Evolutionary conservation across 768 basidiomycete species (phyloP).

Genomic region (Cubamyces sp.): DNA sequence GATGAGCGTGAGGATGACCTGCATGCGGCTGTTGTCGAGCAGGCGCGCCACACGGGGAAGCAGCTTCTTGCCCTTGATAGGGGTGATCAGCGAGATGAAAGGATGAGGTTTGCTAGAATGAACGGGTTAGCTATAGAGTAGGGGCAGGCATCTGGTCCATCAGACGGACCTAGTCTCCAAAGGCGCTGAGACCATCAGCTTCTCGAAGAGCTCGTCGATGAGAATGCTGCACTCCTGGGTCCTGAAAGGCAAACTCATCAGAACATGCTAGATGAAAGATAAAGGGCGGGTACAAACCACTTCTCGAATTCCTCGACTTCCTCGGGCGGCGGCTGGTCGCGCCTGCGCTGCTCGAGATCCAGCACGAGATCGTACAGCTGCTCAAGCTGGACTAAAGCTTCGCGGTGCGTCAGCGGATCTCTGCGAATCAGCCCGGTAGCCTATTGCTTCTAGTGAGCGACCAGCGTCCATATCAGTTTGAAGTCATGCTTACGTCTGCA

Average conservation of each 20-base stretch:
- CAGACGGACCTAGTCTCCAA: conserved; percentile 85
- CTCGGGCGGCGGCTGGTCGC: conserved; percentile 74
- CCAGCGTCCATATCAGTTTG: background rate
- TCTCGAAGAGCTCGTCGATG: conserved; percentile 78
- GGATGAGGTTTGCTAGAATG: conserved; percentile 84
- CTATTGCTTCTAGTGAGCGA: conserved; percentile 38
- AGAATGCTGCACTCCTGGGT: conserved; percentile 56
- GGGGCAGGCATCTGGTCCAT: background rate
- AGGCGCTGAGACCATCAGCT: conserved; percentile 84
- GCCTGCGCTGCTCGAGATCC: conserved; percentile 80
- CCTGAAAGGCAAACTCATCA: conserved; percentile 43
- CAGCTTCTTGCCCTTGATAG: conserved; percentile 91
- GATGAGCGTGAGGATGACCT: conserved; percentile 87
- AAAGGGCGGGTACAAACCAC: conserved; percentile 46
- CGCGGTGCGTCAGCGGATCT: conserved; percentile 78
- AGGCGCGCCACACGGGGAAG: conserved; percentile 88
- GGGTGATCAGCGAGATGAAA: conserved; percentile 87
- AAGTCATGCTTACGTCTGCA: conserved; percentile 47
- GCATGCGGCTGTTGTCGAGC: conserved; percentile 75
- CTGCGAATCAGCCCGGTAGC: conserved; percentile 63
- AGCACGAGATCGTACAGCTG: conserved; percentile 83
- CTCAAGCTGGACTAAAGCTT: conserved; percentile 81
- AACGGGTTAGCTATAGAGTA: background rate
- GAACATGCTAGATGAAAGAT: background rate
- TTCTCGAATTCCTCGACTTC: conserved; percentile 46